Evolutionary conservation across 2,329 filamentous ascomycete genomes (phyloP), one percentile per base, ranked within the genome.

Genomic region (Colletotrichum coccodes): DNA sequence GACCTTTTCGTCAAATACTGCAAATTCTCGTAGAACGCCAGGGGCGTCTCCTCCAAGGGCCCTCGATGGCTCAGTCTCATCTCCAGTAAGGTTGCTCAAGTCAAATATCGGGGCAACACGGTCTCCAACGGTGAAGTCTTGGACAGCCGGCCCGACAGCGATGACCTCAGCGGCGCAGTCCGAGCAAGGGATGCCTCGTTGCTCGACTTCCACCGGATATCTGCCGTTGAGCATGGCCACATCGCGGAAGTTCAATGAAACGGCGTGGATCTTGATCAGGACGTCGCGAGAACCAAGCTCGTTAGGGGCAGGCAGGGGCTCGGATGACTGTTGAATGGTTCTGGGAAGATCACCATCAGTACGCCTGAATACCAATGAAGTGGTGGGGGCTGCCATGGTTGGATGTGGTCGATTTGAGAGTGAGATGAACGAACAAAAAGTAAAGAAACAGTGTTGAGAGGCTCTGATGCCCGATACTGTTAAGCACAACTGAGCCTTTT

Each of bases 171-270:
- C 74, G 3, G 70, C 68, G 34, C 60, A 63, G 64, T 75, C 74
- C 8, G 73, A 75, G 12, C 50, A 64, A 0, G 71, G 54, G 26
- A 77, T 71, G 40, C 74, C 74, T 4, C 56, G 36, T 0, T 70
- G 53, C 23, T 67, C 18, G 11, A 64, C 56, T 11, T 63, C 32
- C 2, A 67, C 42, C 0, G 72, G 72, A 63, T 77, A 77, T 9
- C 56, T 63, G 6, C 74, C 75, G 60, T 73, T 60, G n/a, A 76
- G 58, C 71, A 77, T 76, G 18, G 42, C 71, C 1, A 74, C 71
- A n/a, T 77, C 75, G 23, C 75, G 72, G 44, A 65, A 73, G 42
- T 73, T 73, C 18, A 73, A 50, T 4, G 71, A 73, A 11, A 72
- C 71, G 26, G 71, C 70, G 16, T 70, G 66, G n/a, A 72, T 68